These are phyloP conservation scores for Auricularia heimuer DNA, from an alignment of 768 basidiomycete species.

Conservation along the genomic window DNA sequence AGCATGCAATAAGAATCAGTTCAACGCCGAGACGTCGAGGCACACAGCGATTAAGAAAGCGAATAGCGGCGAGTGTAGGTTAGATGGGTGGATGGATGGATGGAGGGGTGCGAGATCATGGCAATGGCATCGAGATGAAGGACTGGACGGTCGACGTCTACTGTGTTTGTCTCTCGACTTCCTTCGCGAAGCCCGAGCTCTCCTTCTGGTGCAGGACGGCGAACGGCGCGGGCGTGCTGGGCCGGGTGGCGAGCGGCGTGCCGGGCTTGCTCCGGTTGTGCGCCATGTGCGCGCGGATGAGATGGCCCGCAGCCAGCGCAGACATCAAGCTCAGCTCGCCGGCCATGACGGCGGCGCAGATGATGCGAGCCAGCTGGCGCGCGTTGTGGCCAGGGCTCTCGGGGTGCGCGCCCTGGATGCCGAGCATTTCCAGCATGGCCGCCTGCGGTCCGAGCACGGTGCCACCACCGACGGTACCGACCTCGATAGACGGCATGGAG, in stretches of 20 bases:
- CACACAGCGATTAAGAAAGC: neutral
- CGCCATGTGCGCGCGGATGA: slow-evolving; percentile 86
- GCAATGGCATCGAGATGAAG: neutral
- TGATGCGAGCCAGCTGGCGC: slow-evolving; percentile 78
- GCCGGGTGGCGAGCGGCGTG: slow-evolving; percentile 48
- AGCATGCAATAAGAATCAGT: neutral
- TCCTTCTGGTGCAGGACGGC: slow-evolving; percentile 8
- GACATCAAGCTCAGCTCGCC: slow-evolving; percentile 88
- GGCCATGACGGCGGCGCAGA: slow-evolving; percentile 92
- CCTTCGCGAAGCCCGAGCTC: neutral
- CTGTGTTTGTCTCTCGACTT: neutral
- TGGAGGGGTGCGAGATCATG: neutral
- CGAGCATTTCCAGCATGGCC: slow-evolving; percentile 88
- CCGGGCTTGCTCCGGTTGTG: slow-evolving; percentile 82
- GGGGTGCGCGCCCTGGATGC: slow-evolving; percentile 80
- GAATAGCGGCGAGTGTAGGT: neutral
- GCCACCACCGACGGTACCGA: slow-evolving; percentile 95
- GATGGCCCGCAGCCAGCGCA: slow-evolving; percentile 89
- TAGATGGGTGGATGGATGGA: neutral
- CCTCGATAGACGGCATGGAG: slow-evolving; percentile 98
- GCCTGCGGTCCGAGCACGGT: slow-evolving; percentile 86
- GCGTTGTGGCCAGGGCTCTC: slow-evolving; percentile 85
- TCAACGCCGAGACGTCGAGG: neutral
- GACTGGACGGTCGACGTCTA: neutral
- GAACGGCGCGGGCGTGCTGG: slow-evolving; percentile 23